A percentile compares a stretch with the other conserved stretches of the same genome.
phyloP scores from a whole-genome alignment of 352 stramenopile species.

The Phytophthora vignae region DNA sequence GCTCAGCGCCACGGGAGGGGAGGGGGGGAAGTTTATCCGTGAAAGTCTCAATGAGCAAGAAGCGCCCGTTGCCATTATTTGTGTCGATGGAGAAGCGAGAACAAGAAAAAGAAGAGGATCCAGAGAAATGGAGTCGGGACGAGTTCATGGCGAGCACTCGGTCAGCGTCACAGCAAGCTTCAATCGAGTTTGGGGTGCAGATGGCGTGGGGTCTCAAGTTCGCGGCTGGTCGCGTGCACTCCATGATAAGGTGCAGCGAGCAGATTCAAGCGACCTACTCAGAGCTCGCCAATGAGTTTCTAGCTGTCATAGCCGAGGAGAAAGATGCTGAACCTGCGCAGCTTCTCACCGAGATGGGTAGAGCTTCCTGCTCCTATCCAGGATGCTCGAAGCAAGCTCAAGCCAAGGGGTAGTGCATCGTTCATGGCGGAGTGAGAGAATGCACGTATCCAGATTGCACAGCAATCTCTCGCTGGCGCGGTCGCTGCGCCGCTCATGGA shows the following conservation, averaged over 20 bases:
- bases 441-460: constrained; percentile 24
- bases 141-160: constrained; percentile 26
- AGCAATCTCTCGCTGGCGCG: constrained; percentile 10
- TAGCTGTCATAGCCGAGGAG: neutral
- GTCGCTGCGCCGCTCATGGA: constrained; percentile 24
- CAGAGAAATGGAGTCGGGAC: constrained; percentile 2
- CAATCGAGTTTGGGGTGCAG: constrained; percentile 18
- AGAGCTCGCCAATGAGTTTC: constrained; percentile 1
- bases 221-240: constrained; percentile 23
- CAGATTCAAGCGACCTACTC: neutral
- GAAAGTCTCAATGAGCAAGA: neutral
- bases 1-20: constrained; percentile 1
- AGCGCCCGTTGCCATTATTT: neutral
- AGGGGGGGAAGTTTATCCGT: neutral
- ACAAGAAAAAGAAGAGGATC: neutral
- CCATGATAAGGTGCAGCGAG: constrained; percentile 26
- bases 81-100: too few species aligned
- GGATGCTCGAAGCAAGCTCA: constrained; percentile 32
- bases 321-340: neutral
- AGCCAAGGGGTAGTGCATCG: constrained; percentile 34
- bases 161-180: constrained; percentile 21
- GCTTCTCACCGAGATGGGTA: neutral
- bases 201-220: constrained; percentile 18
- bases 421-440: constrained; percentile 23
- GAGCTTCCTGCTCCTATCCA: constrained; percentile 19